Base-by-base conservation (phyloP, 2,329 filamentous ascomycete species). In the Penicillium aurantiogriseum region DNA sequence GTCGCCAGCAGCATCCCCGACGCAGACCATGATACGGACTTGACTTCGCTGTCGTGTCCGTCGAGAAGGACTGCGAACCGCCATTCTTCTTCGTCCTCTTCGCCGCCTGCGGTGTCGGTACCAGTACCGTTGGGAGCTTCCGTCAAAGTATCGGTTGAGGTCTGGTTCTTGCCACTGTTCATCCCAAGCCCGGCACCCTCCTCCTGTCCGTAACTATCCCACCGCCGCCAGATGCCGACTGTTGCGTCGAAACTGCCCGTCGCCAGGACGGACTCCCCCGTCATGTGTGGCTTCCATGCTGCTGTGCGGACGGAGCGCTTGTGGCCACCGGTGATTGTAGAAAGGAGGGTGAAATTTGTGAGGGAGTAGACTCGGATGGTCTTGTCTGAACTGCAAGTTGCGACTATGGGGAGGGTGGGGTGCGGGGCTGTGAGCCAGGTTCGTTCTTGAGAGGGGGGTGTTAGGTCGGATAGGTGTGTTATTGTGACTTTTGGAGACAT, bases 21-120 rank as follows among this genome's bases (percentile, higher is more conserved):
- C 4, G 77, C 67, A 0, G 75, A 76, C 75, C 78, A 80, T 21
- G 89, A 84, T 13, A 96, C 85, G 31, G 84, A 87, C 76, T 99
- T 99, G 75, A 99, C 90, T 76, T 99, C 94, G 25, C 89, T 91
- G 70, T 97, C 94, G 73, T 97, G 94, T 0, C 94, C 94, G 69
- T 97, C 94, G 0, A 99, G 83, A 1, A 97, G 89, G 8, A 97
- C 87, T 0, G 90, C 90, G 69, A 97, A 95, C 51, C 92, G 88
- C 90, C 94, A 99, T 60, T 96, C 92, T 51, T 92, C 89, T 0
- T 88, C 85, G 4, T 86, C 87, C 5, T 85, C 83, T 13, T 81
- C 80, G 2, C 80, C 79, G 13, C 77, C 76, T 58, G 78, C 74
- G 59, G 83, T 79, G 5, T 66, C 67, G n/a, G 62, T 61, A 4